Conservation (phyloP, 2,329 filamentous ascomycete species). For the Trematosphaeria pertusa region DNA sequence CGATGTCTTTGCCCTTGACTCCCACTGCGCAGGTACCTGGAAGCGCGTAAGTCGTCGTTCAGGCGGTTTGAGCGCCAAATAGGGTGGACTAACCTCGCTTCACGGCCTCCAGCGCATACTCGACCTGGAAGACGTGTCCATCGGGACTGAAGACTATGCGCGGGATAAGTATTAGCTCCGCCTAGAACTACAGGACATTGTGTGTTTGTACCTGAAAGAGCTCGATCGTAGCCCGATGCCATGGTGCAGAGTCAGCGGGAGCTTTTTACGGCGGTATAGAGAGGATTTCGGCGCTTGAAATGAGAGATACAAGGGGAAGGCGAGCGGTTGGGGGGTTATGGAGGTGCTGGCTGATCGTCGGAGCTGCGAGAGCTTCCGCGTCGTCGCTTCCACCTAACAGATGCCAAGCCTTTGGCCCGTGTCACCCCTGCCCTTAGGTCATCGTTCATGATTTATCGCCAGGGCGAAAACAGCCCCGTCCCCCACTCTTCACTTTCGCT, state of each 20-base stretch:
- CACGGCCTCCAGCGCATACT: constrained; percentile 98
- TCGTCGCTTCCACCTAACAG: constrained; percentile 47
- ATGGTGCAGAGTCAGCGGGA: constrained; percentile 54
- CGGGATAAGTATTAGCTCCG: constrained; percentile 52
- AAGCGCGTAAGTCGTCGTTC: too few species aligned
- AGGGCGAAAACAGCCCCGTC: constrained; percentile 16
- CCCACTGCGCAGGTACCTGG: constrained; percentile 95
- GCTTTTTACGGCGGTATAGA: background rate
- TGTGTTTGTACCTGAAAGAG: constrained; percentile 82
- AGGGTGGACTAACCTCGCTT: constrained; percentile 83
- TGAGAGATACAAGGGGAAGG: constrained; percentile 9
- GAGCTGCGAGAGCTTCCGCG: constrained; percentile 49
- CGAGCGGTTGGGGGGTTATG: constrained; percentile 19
- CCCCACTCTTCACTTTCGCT: constrained; percentile 28
- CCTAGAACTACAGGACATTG: constrained; percentile 29
- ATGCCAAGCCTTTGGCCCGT: constrained; percentile 40
- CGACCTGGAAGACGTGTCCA: constrained; percentile 99
- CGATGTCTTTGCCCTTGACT: constrained; percentile 92
- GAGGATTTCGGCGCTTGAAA: background rate
- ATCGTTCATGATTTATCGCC: constrained; percentile 26
- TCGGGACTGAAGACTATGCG: constrained; percentile 92
- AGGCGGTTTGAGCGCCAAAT: too few species aligned
- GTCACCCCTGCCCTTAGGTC: constrained; percentile 35
- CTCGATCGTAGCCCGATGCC: constrained; percentile 98
- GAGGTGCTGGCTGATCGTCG: constrained; percentile 30